phyloP scores from a whole-genome alignment of 495 filamentous ascomycete species.

The Aspergillus hancockii region DNA sequence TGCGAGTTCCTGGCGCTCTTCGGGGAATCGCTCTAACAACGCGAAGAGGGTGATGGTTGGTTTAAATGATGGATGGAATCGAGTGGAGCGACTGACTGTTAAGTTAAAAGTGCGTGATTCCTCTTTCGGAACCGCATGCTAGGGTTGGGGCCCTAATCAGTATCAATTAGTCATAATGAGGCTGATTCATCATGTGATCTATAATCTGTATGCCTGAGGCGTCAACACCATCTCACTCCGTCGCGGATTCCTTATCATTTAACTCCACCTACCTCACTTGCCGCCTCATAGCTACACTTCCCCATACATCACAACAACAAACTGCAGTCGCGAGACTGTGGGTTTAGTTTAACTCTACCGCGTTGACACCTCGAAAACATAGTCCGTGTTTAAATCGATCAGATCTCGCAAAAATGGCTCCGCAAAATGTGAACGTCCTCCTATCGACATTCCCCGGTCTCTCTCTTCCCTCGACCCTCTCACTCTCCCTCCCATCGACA shows the following conservation, averaged over 20 bases:
- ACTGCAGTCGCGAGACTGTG: not conserved
- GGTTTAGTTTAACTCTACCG: not conserved
- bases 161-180: not conserved
- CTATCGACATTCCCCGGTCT: slow-evolving; percentile 82
- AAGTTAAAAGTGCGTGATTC: slow-evolving; percentile 45
- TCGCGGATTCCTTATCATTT: slow-evolving; percentile 6
- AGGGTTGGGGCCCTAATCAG: slow-evolving; percentile 44
- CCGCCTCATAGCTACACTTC: not conserved
- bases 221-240: not conserved
- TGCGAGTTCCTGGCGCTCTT: slow-evolving; percentile 60
- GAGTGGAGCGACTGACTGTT: slow-evolving; percentile 39
- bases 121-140: slow-evolving; percentile 27
- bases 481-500: slow-evolving; percentile 63
- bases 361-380: not conserved
- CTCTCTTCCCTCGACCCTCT: slow-evolving; percentile 74
- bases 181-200: slow-evolving; percentile 20
- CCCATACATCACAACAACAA: not conserved
- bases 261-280: slow-evolving; percentile 12
- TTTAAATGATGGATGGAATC: slow-evolving; percentile 38
- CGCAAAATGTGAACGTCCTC: slow-evolving; percentile 71
- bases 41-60: slow-evolving; percentile 41
- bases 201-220: slow-evolving; percentile 11
- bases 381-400: not conserved
- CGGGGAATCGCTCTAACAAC: slow-evolving; percentile 61
- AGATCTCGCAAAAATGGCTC: slow-evolving; percentile 31